Evolutionary conservation across 2,329 filamentous ascomycete genomes (phyloP), one percentile per base, ranked within the genome.

Genomic region (Salinomyces thailandicus): DNA sequence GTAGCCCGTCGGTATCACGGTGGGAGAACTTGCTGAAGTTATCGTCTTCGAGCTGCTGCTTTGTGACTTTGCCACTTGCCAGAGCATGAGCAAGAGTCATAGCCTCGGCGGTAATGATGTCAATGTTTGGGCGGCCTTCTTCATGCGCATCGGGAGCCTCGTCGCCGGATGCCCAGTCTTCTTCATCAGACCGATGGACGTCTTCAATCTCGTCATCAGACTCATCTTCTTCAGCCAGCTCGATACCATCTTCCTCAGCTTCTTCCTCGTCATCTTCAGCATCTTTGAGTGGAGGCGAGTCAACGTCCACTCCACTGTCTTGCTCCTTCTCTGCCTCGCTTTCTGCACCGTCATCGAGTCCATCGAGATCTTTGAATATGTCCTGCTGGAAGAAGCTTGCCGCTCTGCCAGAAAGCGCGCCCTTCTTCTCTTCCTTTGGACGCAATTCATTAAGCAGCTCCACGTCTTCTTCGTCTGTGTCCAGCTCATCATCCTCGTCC

Each of bases 51-150:
- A 94, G 67, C 49, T 95, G 85, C 37, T 81, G 63, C 31, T 75
- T 81, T 1, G 79, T 82, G 60, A 81, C 87, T 57, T 89, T 73
- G 30, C 89, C 89, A 0, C 81, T 85, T 3, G 87, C 91, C 41
- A 98, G 79, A 55, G 85, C 76, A 47, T 96, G 91, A 1, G 91
- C 93, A 12, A 98, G 72, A 0, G 89, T 93, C 91, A 98, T 98
- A 46, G 93, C 91, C 68, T 98, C 91, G 4, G 86, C 91, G n/a
- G 91, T 98, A 55, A 96, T 93, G 53, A 98, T 96, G 59, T 96
- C 86, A 62, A 98, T 93, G 57, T 95, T 87, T 72, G 62, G 58
- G 37, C 71, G 74, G 39, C 79, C 79, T 33, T 51, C 46, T 20
- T 44, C 42, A 37, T 46, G 35, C 44, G 67, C 71, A 35, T 72